A percentile compares a stretch with the other conserved stretches of the same genome.
phyloP scores from a whole-genome alignment of 306 rosid species.

The Quercus ilex region DNA sequence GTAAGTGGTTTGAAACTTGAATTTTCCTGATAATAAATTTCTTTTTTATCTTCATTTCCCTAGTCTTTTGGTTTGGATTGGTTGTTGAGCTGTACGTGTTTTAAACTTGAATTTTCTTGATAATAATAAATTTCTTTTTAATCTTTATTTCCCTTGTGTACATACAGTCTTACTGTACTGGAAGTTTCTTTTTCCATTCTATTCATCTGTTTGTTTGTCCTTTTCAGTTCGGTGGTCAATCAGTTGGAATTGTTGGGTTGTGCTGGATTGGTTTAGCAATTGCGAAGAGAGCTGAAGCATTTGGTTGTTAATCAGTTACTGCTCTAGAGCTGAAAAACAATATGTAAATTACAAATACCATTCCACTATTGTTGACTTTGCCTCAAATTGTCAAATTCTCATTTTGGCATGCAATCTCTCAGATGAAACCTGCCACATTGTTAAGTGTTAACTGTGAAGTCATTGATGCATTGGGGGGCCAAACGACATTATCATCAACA shows the following conservation, averaged over 20 bases:
- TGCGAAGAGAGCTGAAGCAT: conserved; percentile 61
- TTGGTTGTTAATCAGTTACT: conserved; percentile 53
- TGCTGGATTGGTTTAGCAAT: conserved; percentile 74
- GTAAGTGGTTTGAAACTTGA: too few relatives aligned
- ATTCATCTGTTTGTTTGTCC: neutral
- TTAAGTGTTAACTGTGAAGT: conserved; percentile 52
- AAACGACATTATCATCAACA: conserved; percentile 55
- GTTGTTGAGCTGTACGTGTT: too few relatives aligned
- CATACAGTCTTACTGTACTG: neutral
- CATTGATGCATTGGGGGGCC: conserved; percentile 63
- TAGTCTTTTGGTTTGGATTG: too few relatives aligned
- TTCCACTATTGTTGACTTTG: conserved; percentile 46
- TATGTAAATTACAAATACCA: conserved; percentile 45
- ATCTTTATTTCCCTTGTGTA: neutral
- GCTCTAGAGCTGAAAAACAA: conserved; percentile 46
- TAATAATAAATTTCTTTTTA: neutral
- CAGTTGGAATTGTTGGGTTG: conserved; percentile 65
- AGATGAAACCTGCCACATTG: conserved; percentile 51
- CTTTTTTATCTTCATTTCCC: too few relatives aligned
- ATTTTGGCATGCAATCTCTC: conserved; percentile 55
- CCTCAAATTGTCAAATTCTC: conserved; percentile 46
- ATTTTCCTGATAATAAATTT: too few relatives aligned
- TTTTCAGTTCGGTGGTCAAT: conserved; percentile 60
- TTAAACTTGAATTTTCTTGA: too few relatives aligned
- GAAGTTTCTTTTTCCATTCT: neutral